Base-by-base conservation (phyloP, 331 rosid species). In the Quercus tomentella region DNA sequence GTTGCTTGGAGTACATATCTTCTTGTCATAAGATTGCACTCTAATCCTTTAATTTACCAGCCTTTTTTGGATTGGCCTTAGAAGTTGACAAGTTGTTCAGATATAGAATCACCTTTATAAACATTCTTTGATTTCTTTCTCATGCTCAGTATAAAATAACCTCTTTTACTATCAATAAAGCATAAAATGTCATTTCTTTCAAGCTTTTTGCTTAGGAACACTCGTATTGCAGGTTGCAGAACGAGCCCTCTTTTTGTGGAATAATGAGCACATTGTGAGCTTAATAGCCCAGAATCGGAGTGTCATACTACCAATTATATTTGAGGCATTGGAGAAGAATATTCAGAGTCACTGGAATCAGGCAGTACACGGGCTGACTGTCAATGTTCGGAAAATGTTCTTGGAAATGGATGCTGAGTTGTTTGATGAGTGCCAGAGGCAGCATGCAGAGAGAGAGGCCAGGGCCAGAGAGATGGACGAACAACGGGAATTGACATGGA, bases 231-330 rank as follows among this genome's bases (percentile, higher is more conserved):
- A 95, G 99, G 99, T 93, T 78, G 94, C 99, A 56, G 99, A 95
- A 82, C 85, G 99, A 58, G 89, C 98, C 69, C 96, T 95, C 76
- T 93, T 93, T 83, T 83, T 93, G 74, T 95, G 99, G 99, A 95
- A 95, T 65, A 95, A 93, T 69, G 99, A 95, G 78, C 99, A 95
- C 78, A 88, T 95, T 37, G 98, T 95, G 81, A 82, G 96, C 82
- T 84, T 95, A 84, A 95, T 95, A 61, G 99, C 97, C 57, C 99
- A 93, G 86, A 95, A 89, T 82, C 91, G 98, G 68, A 78, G 82
- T 14, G 91, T 91, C 16, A 68, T 93, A 78, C 81, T 93, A 68
- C 99, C 99, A 18, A 89, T 93, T 77, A 89, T 95, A 70, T 95
- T 88, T 12, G 91, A 85, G 80, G 94, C 98, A 33, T 67, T 95